Evolutionary conservation across 2,329 filamentous ascomycete species (phyloP).

Genomic region (Botrytis fabae): DNA sequence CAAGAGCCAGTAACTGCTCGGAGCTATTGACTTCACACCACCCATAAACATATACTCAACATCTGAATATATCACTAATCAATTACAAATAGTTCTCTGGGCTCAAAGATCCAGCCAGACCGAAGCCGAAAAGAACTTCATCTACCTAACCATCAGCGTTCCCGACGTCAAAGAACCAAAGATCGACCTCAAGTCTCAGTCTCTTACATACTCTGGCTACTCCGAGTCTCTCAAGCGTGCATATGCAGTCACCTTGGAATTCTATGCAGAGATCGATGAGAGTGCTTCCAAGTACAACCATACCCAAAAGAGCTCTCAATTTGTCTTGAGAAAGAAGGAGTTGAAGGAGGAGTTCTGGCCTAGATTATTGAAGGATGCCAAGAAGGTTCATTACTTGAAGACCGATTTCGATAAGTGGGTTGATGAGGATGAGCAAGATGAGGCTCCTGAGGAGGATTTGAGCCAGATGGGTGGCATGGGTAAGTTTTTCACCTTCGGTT

Average conservation of each 20-base stretch:
- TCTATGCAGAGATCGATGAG: constrained; percentile 88
- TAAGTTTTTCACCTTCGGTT: background rate
- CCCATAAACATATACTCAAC: background rate
- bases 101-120: constrained; percentile 86
- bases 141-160: constrained; percentile 90
- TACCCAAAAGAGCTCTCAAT: constrained; percentile 82
- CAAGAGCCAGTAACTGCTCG: constrained; percentile 6
- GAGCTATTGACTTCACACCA: background rate
- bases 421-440: constrained; percentile 79
- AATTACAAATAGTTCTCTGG: constrained; percentile 75
- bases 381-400: constrained; percentile 95
- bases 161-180: constrained; percentile 82
- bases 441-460: constrained; percentile 78
- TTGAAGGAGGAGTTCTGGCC: constrained; percentile 95
- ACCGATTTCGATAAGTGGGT: constrained; percentile 88
- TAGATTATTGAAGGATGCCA: constrained; percentile 82
- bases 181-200: constrained; percentile 77
- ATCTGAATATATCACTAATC: background rate
- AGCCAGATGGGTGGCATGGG: constrained; percentile 64
- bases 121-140: constrained; percentile 85
- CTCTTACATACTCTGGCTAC: constrained; percentile 78
- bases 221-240: constrained; percentile 81
- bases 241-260: constrained; percentile 82
- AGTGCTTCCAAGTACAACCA: constrained; percentile 83
- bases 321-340: constrained; percentile 97